Percentiles rank a stretch among this genome's conserved stretches.
Conservation (phyloP, 176 grass and related monocot species). For the Alloteropsis semialata region DNA sequence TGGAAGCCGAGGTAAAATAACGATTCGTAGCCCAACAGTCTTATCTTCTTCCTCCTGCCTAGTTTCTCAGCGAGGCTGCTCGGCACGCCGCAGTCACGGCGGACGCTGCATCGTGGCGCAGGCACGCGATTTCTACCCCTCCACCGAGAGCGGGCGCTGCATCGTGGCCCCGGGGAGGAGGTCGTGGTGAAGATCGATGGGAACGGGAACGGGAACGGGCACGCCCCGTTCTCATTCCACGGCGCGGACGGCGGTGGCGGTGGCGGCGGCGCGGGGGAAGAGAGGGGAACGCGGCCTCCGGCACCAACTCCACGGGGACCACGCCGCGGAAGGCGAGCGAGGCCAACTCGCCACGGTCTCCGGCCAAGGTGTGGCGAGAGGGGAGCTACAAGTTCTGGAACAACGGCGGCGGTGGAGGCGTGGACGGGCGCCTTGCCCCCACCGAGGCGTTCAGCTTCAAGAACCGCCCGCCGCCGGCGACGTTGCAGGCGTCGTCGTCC, state of each 20-base stretch:
- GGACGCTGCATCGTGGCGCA: too few relatives aligned
- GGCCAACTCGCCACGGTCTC: conserved; percentile 30
- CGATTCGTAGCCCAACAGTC: too few relatives aligned
- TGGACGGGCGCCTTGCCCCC: not conserved
- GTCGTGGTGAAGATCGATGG: conserved; percentile 83
- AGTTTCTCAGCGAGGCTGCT: too few relatives aligned
- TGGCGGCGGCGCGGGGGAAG: not conserved
- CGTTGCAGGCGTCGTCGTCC: conserved; percentile 13
- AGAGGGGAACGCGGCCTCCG: conserved; percentile 31
- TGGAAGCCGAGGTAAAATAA: too few relatives aligned
- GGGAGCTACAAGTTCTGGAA: conserved; percentile 55
- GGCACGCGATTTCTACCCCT: too few relatives aligned
- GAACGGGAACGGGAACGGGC: conserved; percentile 35
- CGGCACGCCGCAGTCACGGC: too few relatives aligned
- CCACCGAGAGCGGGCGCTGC: too few relatives aligned
- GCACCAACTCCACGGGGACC: not conserved
- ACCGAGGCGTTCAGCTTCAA: conserved; percentile 60
- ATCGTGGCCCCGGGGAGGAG: conserved; percentile 30
- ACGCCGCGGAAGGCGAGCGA: not conserved
- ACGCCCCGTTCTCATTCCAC: conserved; percentile 16
- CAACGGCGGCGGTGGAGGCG: not conserved
- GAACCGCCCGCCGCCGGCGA: conserved; percentile 21
- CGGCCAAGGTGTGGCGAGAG: conserved; percentile 51
- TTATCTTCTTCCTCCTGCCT: too few relatives aligned
- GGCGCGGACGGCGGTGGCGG: conserved; percentile 1